Conservation (phyloP, 163 green algal genomes). For the Scenedesmus sp. region DNA sequence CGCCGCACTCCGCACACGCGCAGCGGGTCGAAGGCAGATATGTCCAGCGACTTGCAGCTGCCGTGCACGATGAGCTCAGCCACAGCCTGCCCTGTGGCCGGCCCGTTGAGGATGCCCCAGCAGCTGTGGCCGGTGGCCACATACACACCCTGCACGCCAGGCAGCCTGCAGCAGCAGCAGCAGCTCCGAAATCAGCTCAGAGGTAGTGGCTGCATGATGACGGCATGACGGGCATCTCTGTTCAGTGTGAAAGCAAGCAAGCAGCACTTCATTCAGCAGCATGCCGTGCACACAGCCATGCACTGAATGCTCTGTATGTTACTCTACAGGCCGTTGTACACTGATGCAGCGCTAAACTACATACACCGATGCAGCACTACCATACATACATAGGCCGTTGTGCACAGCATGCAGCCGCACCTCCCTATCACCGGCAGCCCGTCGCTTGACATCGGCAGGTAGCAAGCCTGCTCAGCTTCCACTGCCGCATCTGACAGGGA, state of each 20-base stretch:
- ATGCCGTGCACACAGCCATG: too few species aligned
- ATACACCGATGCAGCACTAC: too few species aligned
- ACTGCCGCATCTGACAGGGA: slow-evolving; percentile 52
- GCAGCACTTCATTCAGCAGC: too few species aligned
- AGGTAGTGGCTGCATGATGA: too few species aligned
- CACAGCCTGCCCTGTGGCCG: slow-evolving; percentile 82
- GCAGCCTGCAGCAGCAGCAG: slow-evolving; percentile 2
- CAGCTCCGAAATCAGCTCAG: not conserved
- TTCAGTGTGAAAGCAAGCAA: too few species aligned
- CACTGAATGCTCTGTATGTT: too few species aligned
- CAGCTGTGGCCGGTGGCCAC: slow-evolving; percentile 85
- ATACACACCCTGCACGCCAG: slow-evolving; percentile 36
- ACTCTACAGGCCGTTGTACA: too few species aligned
- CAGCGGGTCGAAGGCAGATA: slow-evolving; percentile 69
- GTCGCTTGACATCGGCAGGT: slow-evolving; percentile 74
- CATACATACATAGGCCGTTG: too few species aligned
- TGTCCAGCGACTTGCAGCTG: slow-evolving; percentile 47
- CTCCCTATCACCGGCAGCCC: slow-evolving; percentile 78
- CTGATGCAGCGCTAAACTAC: too few species aligned
- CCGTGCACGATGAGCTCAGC: slow-evolving; percentile 83
- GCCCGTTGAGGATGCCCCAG: slow-evolving; percentile 91
- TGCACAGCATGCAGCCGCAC: not conserved
- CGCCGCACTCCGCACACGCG: slow-evolving; percentile 13
- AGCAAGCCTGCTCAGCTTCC: slow-evolving; percentile 79
- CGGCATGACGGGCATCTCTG: too few species aligned